These are phyloP conservation scores for Aspergillus cristatus DNA, from an alignment of 495 filamentous ascomycete genomes.

Conservation along the genomic window DNA sequence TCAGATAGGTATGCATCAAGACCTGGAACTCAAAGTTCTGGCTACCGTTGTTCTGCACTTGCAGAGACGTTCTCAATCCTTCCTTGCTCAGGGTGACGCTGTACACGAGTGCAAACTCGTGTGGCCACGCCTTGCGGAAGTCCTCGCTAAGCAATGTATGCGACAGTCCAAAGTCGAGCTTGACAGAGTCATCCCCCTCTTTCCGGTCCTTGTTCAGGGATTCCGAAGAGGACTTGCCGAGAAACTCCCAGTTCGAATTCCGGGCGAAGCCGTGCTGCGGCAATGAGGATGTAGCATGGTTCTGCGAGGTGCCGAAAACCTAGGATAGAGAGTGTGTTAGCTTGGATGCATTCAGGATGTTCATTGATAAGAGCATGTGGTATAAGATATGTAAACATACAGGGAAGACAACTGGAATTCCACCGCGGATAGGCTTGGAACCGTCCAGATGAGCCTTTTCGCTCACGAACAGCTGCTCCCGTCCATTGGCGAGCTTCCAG, in stretches of 20 bases:
- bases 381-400: constrained; percentile 51
- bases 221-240: constrained; percentile 60
- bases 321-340: constrained; percentile 24
- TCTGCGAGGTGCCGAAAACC: constrained; percentile 80
- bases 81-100: constrained; percentile 73
- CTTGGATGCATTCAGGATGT: background rate
- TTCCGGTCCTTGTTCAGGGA: constrained; percentile 36
- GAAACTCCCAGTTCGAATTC: constrained; percentile 58
- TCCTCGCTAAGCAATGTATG: constrained; percentile 56
- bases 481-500: constrained; percentile 74
- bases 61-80: constrained; percentile 69
- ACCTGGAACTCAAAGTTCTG: constrained; percentile 83
- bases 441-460: constrained; percentile 62
- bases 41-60: constrained; percentile 71
- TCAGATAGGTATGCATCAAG: constrained; percentile 84
- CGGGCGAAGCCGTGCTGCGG: constrained; percentile 97
- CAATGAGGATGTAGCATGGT: constrained; percentile 61
- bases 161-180: constrained; percentile 90
- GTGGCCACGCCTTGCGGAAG: constrained; percentile 61
- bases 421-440: constrained; percentile 50
- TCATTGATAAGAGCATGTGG: background rate
- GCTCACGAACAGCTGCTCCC: constrained; percentile 85
- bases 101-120: constrained; percentile 84
- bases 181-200: constrained; percentile 56
- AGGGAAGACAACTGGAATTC: constrained; percentile 93